Conservation (phyloP, 2,329 filamentous ascomycete species). For the Onygenales sp. region DNA sequence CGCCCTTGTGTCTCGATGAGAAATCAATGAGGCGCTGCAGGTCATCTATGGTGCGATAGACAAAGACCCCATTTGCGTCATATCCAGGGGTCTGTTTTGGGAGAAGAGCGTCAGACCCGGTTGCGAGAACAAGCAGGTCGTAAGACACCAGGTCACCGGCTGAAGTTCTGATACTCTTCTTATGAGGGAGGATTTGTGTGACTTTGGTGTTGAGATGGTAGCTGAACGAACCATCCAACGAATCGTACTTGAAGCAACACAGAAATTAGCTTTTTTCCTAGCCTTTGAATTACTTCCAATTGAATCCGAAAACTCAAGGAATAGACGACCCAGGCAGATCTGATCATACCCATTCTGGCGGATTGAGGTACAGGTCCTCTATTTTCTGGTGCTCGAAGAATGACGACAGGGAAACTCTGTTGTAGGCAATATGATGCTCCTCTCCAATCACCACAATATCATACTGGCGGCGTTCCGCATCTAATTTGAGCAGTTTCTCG, state of each 20-base stretch:
- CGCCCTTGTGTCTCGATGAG: conserved; percentile 55
- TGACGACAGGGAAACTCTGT: conserved; percentile 77
- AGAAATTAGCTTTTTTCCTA: not conserved
- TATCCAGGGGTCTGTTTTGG: conserved; percentile 64
- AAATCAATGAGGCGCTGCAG: conserved; percentile 67
- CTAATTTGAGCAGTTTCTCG: conserved; percentile 81
- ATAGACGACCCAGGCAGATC: too few relatives aligned
- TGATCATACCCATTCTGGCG: conserved; percentile 61
- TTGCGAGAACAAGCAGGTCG: conserved; percentile 74
- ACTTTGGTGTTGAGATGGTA: conserved; percentile 69
- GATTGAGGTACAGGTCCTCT: conserved; percentile 81
- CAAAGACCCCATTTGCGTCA: conserved; percentile 75
- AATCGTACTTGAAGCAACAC: conserved; percentile 47
- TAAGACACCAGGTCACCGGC: conserved; percentile 63
- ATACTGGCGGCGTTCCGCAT: conserved; percentile 65
- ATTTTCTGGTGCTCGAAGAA: conserved; percentile 82
- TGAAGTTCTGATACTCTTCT: conserved; percentile 61
- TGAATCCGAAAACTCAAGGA: too few relatives aligned
- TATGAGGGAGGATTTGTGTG: conserved; percentile 52
- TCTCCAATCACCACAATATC: conserved; percentile 80
- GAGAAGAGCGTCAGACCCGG: conserved; percentile 74
- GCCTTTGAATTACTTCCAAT: not conserved
- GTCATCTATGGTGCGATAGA: conserved; percentile 80
- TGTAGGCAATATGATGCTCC: conserved; percentile 80
- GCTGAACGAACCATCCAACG: conserved; percentile 57